Conservation (phyloP, 2,329 filamentous ascomycete species). For the Graphiopsis chlorocephala region DNA sequence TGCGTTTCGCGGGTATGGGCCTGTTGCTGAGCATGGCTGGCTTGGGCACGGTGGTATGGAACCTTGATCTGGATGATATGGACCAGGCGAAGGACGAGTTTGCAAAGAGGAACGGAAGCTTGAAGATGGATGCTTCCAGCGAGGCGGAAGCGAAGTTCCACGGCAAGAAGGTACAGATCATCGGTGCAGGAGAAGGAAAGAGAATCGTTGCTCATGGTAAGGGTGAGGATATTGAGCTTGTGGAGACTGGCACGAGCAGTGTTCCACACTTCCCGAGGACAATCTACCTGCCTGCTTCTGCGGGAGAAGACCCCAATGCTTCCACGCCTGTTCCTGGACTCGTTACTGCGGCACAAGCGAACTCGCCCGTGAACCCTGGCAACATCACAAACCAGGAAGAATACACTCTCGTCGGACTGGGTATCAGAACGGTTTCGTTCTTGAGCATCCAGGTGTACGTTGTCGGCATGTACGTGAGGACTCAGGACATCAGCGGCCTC, state of each 20-base stretch:
- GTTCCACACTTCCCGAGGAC: constrained; percentile 75
- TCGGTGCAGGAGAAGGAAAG: constrained; percentile 59
- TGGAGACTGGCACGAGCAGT: constrained; percentile 77
- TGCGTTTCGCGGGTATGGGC: constrained; percentile 38
- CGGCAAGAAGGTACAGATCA: constrained; percentile 56
- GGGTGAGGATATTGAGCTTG: constrained; percentile 65
- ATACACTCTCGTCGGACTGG: constrained; percentile 85
- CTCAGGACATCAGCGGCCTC: constrained; percentile 73
- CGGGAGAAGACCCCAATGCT: constrained; percentile 33
- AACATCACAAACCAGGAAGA: constrained; percentile 53
- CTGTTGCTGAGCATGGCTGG: constrained; percentile 33
- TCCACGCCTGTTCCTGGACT: constrained; percentile 17
- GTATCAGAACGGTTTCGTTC: constrained; percentile 86
- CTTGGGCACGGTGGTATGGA: constrained; percentile 30
- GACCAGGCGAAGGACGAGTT: constrained; percentile 26
- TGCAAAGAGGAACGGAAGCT: constrained; percentile 18
- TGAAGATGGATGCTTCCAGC: constrained; percentile 35
- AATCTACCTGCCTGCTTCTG: constrained; percentile 58
- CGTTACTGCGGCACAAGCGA: constrained; percentile 22
- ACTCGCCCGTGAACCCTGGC: constrained; percentile 32
- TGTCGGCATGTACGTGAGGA: constrained; percentile 87
- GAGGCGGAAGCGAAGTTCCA: constrained; percentile 43
- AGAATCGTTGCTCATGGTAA: constrained; percentile 45
- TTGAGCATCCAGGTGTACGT: constrained; percentile 90
- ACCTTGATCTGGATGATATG: constrained; percentile 35